Conservation (phyloP, 1,284 basidiomycete genomes). For the Ceratobasidium sp. region DNA sequence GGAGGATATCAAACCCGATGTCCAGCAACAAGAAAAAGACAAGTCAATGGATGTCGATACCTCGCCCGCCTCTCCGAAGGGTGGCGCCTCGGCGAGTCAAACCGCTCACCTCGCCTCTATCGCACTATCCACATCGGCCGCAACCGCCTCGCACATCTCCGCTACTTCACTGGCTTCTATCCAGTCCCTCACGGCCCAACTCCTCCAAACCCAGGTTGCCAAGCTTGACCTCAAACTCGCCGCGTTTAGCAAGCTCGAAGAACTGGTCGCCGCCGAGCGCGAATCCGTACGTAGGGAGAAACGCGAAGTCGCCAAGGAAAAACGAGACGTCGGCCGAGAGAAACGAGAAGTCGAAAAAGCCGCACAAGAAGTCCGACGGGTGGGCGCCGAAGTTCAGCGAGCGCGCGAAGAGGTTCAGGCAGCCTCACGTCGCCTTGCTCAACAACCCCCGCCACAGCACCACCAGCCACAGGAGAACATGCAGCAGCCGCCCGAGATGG, state of each 20-base stretch:
- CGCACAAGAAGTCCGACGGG: slow-evolving; percentile 30
- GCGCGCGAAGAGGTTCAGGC: slow-evolving; percentile 38
- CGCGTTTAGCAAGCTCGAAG: slow-evolving; percentile 93
- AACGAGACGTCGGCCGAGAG: slow-evolving; percentile 13
- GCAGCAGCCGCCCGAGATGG: slow-evolving; percentile 29
- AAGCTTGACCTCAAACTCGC: slow-evolving; percentile 95
- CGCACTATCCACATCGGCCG: slow-evolving; percentile 90
- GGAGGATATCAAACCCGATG: slow-evolving; percentile 16
- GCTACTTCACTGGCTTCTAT: slow-evolving; percentile 78
- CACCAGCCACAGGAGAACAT: neutral
- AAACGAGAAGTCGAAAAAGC: slow-evolving; percentile 18
- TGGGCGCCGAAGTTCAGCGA: slow-evolving; percentile 17
- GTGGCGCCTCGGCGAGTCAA: slow-evolving; percentile 64
- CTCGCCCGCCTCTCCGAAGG: slow-evolving; percentile 47
- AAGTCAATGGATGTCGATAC: slow-evolving; percentile 51
- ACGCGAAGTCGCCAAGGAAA: slow-evolving; percentile 27
- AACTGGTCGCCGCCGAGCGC: slow-evolving; percentile 88
- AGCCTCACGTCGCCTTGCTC: slow-evolving; percentile 25
- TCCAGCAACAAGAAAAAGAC: slow-evolving; percentile 27
- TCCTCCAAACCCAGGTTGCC: slow-evolving; percentile 92
- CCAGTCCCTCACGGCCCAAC: slow-evolving; percentile 81
- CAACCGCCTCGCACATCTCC: slow-evolving; percentile 73
- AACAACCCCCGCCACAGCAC: slow-evolving; percentile 6
- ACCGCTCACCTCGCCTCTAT: slow-evolving; percentile 85
- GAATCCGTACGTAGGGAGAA: slow-evolving; percentile 39